Percentiles rank a stretch among this genome's conserved stretches.
Evolutionary conservation across 768 basidiomycete species (phyloP).

Genomic region (Dioszegia crocea): DNA sequence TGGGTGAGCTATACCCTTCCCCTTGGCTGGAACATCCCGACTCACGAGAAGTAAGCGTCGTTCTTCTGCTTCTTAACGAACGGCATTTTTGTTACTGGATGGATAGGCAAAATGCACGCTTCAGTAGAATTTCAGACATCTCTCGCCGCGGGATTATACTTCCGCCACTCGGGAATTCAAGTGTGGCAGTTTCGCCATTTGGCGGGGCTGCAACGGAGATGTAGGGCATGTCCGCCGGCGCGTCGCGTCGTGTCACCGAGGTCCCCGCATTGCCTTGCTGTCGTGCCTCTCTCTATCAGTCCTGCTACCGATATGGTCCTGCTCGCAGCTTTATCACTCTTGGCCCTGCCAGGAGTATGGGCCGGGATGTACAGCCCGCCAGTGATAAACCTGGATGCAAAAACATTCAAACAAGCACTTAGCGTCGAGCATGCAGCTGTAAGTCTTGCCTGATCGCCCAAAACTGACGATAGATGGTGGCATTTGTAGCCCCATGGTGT

Average conservation of each 20-base stretch:
- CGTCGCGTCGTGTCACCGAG: background rate
- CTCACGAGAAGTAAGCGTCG: conserved; percentile 83
- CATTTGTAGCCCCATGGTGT: conserved; percentile 87
- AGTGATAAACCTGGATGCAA: conserved; percentile 40
- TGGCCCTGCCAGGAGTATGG: background rate
- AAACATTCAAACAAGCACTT: conserved; percentile 40
- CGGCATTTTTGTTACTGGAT: conserved; percentile 56
- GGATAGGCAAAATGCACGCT: background rate
- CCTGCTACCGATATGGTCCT: background rate
- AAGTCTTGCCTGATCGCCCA: background rate
- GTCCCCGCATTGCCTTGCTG: background rate
- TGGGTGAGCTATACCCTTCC: background rate
- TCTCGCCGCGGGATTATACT: background rate
- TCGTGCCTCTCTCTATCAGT: too few species aligned
- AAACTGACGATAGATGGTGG: conserved; percentile 57
- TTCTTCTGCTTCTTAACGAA: conserved; percentile 98
- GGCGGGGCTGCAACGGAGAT: background rate
- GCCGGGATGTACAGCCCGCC: conserved; percentile 44
- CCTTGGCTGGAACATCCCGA: conserved; percentile 18
- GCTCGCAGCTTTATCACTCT: background rate
- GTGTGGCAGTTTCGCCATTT: conserved; percentile 7
- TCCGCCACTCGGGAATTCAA: background rate
- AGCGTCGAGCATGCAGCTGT: conserved; percentile 42
- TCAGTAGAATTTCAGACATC: background rate
- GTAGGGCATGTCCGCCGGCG: background rate